Base-by-base conservation (phyloP, 2,329 filamentous ascomycete genomes). In the Cytospora schulzeri region DNA sequence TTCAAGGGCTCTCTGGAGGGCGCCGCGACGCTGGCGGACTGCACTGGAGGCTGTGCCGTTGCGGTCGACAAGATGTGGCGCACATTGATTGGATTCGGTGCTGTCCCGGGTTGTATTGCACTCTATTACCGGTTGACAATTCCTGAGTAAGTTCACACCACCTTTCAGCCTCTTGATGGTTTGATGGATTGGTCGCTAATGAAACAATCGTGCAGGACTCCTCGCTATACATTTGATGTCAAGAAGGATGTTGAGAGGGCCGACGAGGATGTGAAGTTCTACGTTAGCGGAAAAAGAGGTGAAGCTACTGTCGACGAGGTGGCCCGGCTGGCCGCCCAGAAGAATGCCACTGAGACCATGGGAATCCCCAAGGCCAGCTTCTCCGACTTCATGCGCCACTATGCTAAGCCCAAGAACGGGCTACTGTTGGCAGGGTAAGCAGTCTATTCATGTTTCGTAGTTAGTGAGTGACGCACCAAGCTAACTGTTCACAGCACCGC, bases 41-140 rank as follows among this genome's bases (percentile, higher is more conserved):
- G 92, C 70, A 80, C 80, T 28, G 88, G 85, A 29, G 84, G 81
- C 63, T 92, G 90, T 72, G 79, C 80, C 57, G 71, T 86, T n/a
- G 88, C 89, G 8, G 90, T 93, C 7, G 91, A 95, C 79, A 93
- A 92, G 82, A 93, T 93, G 89, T 95, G 91, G 91, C 85, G 91
- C 69, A 83, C 88, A 17, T 83, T 95, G 57, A 91, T 95, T 72
- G 91, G 91, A 15, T 91, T 93, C 71, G 91, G 91, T 69, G 91
- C 90, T 53, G 85, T 95, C 11, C 91, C 91, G 2, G 91, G 89
- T 52, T 91, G 88, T 74, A 87, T 93, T 68, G 91, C 92, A 24
- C 85, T 96, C 22, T 95, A 95, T 81, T 95, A 88, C 78, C 77
- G 78, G 55, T 69, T 95, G 4, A 95, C 91, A 60, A 94, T 96